These are phyloP conservation scores for Salix viminalis DNA, from an alignment of 345 rosid species.

Conservation along the genomic window DNA sequence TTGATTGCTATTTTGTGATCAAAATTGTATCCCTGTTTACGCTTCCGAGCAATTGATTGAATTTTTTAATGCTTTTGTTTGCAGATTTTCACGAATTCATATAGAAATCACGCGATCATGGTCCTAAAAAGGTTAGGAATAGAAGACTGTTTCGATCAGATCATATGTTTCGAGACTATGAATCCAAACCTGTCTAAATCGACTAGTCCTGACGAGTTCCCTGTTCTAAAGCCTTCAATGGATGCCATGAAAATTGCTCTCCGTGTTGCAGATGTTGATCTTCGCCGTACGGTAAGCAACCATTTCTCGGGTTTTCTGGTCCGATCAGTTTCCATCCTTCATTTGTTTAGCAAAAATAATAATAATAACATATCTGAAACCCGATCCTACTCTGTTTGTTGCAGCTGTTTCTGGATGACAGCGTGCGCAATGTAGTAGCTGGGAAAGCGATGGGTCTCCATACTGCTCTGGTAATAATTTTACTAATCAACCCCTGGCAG, in stretches of 20 bases:
- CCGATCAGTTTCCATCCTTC: not conserved
- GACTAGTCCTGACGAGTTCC: conserved; percentile 62
- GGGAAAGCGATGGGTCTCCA: conserved; percentile 72
- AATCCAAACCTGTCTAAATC: conserved; percentile 64
- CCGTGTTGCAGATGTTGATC: conserved; percentile 53
- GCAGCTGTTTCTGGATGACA: conserved; percentile 85
- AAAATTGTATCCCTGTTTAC: not conserved
- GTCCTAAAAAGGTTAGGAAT: conserved; percentile 52
- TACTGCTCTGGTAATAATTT: conserved; percentile 62
- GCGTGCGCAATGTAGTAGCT: conserved; percentile 54
- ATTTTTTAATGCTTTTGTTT: not conserved
- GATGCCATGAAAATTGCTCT: conserved; percentile 75
- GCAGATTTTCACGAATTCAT: conserved; percentile 92
- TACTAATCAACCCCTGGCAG: not conserved
- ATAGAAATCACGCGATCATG: conserved; percentile 61
- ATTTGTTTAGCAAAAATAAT: not conserved
- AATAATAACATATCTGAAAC: not conserved
- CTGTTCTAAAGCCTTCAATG: conserved; percentile 74
- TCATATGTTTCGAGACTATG: conserved; percentile 87
- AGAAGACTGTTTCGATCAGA: conserved; percentile 77
- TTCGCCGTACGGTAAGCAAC: conserved; percentile 53
- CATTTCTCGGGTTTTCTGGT: not conserved
- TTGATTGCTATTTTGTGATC: not conserved
- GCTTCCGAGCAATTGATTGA: not conserved
- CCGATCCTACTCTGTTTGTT: not conserved